Percentiles rank a stretch among this genome's conserved stretches.
phyloP scores from a whole-genome alignment of 2,329 filamentous ascomycete species.

The Huntiella bhutanensis region DNA sequence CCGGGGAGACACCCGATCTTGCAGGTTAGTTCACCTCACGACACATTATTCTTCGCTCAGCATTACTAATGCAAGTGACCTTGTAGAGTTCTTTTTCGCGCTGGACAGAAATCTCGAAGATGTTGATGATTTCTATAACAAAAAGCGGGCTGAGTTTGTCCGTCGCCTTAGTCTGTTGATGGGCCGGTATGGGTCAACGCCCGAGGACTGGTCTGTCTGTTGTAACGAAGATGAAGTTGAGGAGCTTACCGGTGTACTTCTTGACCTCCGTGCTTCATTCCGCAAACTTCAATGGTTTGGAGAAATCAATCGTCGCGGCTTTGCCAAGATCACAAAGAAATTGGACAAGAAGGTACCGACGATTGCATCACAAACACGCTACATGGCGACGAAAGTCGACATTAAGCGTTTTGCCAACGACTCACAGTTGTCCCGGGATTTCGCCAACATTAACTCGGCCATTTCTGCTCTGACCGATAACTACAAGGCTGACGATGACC shows the following conservation, averaged over 20 bases:
- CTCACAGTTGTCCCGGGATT: slow-evolving; percentile 27
- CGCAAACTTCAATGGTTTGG: slow-evolving; percentile 95
- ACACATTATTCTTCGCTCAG: not conserved
- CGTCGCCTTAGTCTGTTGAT: slow-evolving; percentile 72
- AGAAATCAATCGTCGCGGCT: slow-evolving; percentile 85
- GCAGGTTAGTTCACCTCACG: slow-evolving; percentile 41
- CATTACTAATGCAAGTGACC: not conserved
- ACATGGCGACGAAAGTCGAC: slow-evolving; percentile 80
- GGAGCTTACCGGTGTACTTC: slow-evolving; percentile 73
- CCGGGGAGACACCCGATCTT: slow-evolving; percentile 63
- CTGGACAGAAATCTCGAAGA: slow-evolving; percentile 95
- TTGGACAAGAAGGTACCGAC: slow-evolving; percentile 81
- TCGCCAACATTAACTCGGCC: slow-evolving; percentile 69
- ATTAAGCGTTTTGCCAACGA: slow-evolving; percentile 73
- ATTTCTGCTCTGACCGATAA: slow-evolving; percentile 60
- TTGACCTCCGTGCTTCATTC: slow-evolving; percentile 73
- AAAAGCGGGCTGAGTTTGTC: slow-evolving; percentile 70
- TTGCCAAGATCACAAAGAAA: slow-evolving; percentile 98
- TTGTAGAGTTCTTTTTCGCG: slow-evolving; percentile 81
- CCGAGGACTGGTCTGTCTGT: slow-evolving; percentile 42
- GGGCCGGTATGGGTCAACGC: slow-evolving; percentile 63
- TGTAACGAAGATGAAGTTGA: slow-evolving; percentile 79
- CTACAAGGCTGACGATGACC: slow-evolving; percentile 44
- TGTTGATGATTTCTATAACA: slow-evolving; percentile 93
- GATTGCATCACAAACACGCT: slow-evolving; percentile 61